phyloP scores from a whole-genome alignment of 768 basidiomycete genomes.

The Boletellus ananiceps region DNA sequence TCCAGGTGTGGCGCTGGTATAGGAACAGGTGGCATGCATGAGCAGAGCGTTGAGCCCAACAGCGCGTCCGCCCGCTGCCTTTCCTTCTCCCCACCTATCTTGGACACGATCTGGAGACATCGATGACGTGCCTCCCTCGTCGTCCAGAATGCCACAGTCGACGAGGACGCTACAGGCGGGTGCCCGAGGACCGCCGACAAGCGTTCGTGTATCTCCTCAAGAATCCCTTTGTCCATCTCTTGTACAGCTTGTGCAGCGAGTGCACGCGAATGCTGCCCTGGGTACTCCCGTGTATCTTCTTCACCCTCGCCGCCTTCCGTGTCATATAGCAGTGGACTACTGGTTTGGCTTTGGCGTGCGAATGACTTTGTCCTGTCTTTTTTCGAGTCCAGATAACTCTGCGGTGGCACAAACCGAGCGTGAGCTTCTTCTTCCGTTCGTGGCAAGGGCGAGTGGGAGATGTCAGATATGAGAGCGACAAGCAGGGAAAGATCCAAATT shows the following conservation, averaged over 20 bases:
- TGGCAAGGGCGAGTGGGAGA: conserved; percentile 71
- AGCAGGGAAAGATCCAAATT: conserved; percentile 83
- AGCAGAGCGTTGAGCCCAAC: conserved; percentile 34
- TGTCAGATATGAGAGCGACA: conserved; percentile 79
- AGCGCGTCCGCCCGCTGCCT: conserved; percentile 58
- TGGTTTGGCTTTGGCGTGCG: conserved; percentile 1
- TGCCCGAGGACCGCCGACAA: conserved; percentile 22
- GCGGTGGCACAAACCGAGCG: conserved; percentile 57
- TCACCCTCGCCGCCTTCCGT: conserved; percentile 3
- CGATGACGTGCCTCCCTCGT: conserved; percentile 72
- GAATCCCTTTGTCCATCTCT: conserved; percentile 61
- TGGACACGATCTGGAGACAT: conserved; percentile 69
- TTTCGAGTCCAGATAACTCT: conserved; percentile 60
- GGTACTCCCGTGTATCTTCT: conserved; percentile 24
- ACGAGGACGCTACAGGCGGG: background rate
- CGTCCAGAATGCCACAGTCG: conserved; percentile 66
- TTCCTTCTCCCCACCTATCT: conserved; percentile 74
- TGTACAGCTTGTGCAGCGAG: conserved; percentile 68
- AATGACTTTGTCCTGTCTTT: conserved; percentile 20
- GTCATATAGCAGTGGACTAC: conserved; percentile 11
- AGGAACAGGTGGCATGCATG: conserved; percentile 7
- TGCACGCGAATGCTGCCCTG: conserved; percentile 60
- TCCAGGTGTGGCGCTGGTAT: background rate
- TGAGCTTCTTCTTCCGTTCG: conserved; percentile 51
- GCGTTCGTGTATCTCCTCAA: conserved; percentile 59